These are phyloP conservation scores for Suillus subalutaceus DNA, from an alignment of 768 basidiomycete genomes.

Conservation along the genomic window DNA sequence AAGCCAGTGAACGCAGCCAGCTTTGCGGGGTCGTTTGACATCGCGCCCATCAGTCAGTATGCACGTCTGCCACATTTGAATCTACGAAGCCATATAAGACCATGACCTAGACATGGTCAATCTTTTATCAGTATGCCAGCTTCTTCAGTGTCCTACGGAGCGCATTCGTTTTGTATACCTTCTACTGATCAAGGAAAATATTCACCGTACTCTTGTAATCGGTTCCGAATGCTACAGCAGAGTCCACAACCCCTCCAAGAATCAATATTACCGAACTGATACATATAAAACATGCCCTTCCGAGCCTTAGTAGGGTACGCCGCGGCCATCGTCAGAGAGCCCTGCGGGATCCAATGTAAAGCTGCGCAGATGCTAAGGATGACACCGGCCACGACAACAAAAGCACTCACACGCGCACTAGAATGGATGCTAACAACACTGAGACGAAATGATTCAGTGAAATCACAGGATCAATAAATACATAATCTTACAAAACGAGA, in stretches of 20 bases:
- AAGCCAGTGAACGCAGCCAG: slow-evolving; percentile 75
- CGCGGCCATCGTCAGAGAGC: slow-evolving; percentile 32
- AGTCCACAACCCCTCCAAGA: too few relatives aligned
- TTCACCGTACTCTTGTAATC: too few relatives aligned
- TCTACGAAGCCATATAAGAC: slow-evolving; percentile 71
- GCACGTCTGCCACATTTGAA: slow-evolving; percentile 75
- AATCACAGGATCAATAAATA: neutral
- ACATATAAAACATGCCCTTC: slow-evolving; percentile 49
- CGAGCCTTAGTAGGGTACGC: slow-evolving; percentile 74
- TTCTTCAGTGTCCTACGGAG: slow-evolving; percentile 42
- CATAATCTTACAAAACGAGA: slow-evolving; percentile 66
- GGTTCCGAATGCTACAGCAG: too few relatives aligned
- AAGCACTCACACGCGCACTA: slow-evolving; percentile 29
- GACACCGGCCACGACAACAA: slow-evolving; percentile 68
- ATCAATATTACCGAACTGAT: too few relatives aligned
- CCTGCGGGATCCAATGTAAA: slow-evolving; percentile 23
- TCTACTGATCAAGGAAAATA: too few relatives aligned
- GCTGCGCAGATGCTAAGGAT: slow-evolving; percentile 66
- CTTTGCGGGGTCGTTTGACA: slow-evolving; percentile 77
- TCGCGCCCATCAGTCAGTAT: slow-evolving; percentile 79
- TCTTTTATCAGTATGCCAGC: slow-evolving; percentile 32
- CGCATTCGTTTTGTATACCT: slow-evolving; percentile 2
- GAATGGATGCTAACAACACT: slow-evolving; percentile 60
- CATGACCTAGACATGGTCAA: slow-evolving; percentile 65
- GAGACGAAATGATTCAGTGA: slow-evolving; percentile 5